These are phyloP conservation scores for Xylaria sp. DNA, from an alignment of 2,329 filamentous ascomycete species.

Conservation along the genomic window DNA sequence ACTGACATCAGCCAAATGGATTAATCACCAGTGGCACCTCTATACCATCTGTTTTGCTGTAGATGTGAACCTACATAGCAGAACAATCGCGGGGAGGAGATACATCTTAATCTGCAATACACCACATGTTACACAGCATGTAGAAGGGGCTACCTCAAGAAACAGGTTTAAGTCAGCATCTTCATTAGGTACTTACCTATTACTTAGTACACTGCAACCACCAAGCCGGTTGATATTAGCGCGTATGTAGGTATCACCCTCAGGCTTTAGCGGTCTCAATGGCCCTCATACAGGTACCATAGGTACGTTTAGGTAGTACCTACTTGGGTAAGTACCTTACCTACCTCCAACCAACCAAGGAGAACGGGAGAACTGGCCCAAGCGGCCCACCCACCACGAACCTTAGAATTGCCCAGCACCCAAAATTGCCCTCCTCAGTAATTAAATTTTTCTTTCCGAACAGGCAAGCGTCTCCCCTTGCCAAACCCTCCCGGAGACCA, in stretches of 20 bases:
- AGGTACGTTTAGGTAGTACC: background rate
- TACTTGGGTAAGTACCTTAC: too few species aligned
- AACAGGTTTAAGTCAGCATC: background rate
- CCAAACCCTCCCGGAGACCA: constrained; percentile 42
- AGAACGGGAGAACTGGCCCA: constrained; percentile 23
- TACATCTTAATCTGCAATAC: too few species aligned
- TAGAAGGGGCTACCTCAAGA: too few species aligned
- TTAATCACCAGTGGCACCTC: background rate
- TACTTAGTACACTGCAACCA: background rate
- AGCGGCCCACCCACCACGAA: constrained; percentile 40
- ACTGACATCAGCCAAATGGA: background rate
- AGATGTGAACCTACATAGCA: background rate
- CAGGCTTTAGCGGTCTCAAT: background rate
- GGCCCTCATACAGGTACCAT: background rate
- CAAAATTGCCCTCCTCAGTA: constrained; percentile 39
- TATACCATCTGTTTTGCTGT: background rate
- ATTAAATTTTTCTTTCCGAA: constrained; percentile 47
- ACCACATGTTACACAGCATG: too few species aligned
- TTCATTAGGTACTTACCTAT: too few species aligned
- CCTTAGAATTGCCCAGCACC: constrained; percentile 44
- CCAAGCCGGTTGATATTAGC: background rate
- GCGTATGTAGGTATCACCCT: background rate
- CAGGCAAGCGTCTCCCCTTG: constrained; percentile 46
- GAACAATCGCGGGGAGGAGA: too few species aligned
- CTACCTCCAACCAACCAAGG: too few species aligned